Evolutionary conservation across 2,329 filamentous ascomycete genomes (phyloP).

Genomic region (Calonectria ilicicola): DNA sequence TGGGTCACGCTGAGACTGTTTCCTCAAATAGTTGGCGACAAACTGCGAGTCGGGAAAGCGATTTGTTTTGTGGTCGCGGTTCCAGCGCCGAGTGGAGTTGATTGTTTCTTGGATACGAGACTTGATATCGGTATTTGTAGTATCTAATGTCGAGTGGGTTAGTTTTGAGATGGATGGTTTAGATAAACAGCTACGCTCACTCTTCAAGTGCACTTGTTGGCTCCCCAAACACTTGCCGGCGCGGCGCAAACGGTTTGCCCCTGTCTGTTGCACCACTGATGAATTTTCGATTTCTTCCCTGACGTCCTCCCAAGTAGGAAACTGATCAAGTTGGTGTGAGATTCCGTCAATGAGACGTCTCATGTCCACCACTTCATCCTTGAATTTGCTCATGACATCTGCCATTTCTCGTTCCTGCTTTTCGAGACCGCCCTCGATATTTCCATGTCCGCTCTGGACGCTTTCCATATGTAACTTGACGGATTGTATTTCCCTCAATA

Average conservation of each 20-base stretch:
- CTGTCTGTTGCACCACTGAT: neutral
- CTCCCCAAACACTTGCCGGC: neutral
- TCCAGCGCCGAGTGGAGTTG: constrained; percentile 53
- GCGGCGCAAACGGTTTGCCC: constrained; percentile 27
- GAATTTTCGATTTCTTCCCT: constrained; percentile 20
- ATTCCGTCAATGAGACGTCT: constrained; percentile 38
- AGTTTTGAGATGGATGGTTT: neutral
- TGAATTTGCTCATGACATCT: constrained; percentile 30
- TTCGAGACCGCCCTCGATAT: constrained; percentile 29
- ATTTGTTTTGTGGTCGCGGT: constrained; percentile 52
- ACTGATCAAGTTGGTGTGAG: constrained; percentile 33
- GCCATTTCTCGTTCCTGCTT: constrained; percentile 34
- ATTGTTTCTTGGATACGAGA: constrained; percentile 50
- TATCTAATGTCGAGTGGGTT: constrained; percentile 19
- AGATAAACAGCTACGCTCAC: constrained; percentile 2
- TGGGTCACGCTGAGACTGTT: constrained; percentile 51
- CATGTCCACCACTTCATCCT: constrained; percentile 40
- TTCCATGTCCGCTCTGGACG: constrained; percentile 21
- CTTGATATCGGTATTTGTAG: constrained; percentile 16
- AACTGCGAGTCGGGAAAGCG: constrained; percentile 46
- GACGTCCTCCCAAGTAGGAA: constrained; percentile 35
- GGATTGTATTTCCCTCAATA: constrained; percentile 47
- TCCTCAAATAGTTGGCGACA: constrained; percentile 47
- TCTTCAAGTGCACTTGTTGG: constrained; percentile 7
- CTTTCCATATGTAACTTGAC: constrained; percentile 44